Conservation (phyloP, 345 rosid genomes). For the Acer yangbiense region DNA sequence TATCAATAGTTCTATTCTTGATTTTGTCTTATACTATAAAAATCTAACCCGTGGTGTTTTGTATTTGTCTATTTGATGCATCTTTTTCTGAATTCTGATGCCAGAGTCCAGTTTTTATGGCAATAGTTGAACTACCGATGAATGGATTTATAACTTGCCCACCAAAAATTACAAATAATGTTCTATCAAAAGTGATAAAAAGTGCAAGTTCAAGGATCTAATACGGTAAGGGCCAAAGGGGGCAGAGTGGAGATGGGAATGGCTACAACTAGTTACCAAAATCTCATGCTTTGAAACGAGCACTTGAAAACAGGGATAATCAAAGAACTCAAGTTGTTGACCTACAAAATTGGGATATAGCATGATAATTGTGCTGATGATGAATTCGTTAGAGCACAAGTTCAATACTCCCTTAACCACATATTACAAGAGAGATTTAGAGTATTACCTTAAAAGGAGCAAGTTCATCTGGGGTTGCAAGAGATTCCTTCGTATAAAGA, state of each 20-base stretch:
- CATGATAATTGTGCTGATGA: background rate
- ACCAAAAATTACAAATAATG: background rate
- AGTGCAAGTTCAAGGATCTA: background rate
- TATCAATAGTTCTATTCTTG: background rate
- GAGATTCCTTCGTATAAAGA: constrained; percentile 82
- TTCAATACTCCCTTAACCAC: constrained; percentile 4
- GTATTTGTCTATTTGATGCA: background rate
- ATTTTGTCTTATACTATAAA: background rate
- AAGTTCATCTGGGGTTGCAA: constrained; percentile 84
- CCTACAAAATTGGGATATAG: background rate
- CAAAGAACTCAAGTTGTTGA: background rate
- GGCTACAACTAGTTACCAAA: background rate
- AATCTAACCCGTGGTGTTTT: background rate
- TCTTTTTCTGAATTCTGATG: background rate
- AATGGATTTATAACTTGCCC: background rate
- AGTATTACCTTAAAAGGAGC: constrained; percentile 70
- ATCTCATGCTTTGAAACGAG: background rate
- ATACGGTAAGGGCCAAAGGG: background rate
- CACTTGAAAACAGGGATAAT: background rate
- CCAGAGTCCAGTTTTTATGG: background rate
- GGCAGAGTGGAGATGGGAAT: background rate
- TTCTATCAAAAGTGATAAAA: background rate
- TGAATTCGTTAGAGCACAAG: constrained; percentile 6
- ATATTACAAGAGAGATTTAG: background rate
- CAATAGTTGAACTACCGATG: background rate